Evolutionary conservation across 2,329 filamentous ascomycete species (phyloP).

Genomic region (Diaporthe vexans): DNA sequence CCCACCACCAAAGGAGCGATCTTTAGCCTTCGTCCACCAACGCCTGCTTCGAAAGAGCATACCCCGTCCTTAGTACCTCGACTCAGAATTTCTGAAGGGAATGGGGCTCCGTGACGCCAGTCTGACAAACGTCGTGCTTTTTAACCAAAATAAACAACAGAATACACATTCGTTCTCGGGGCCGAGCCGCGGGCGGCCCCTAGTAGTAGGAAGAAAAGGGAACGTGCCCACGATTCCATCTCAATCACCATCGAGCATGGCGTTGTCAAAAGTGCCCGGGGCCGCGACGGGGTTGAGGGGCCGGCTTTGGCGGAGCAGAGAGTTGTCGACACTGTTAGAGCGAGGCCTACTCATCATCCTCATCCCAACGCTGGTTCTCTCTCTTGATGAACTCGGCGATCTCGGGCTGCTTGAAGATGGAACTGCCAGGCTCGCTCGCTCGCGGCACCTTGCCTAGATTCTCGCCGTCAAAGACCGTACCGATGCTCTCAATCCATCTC

Average conservation of each 20-base stretch:
- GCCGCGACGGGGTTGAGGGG: neutral
- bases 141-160: neutral
- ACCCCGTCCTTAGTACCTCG: neutral
- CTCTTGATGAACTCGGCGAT: slow-evolving; percentile 82
- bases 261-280: neutral
- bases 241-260: neutral
- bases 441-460: slow-evolving; percentile 80
- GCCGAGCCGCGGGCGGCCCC: neutral
- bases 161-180: neutral
- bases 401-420: slow-evolving; percentile 79
- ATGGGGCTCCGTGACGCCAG: neutral
- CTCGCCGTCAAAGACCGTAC: slow-evolving; percentile 89
- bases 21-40: neutral
- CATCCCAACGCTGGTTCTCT: slow-evolving; percentile 86
- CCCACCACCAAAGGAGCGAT: neutral
- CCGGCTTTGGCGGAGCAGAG: neutral
- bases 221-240: neutral
- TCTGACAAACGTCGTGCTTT: slow-evolving; percentile 16
- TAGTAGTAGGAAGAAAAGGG: neutral
- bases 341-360: slow-evolving; percentile 76
- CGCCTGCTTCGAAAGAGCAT: neutral
- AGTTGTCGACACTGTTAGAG: neutral
- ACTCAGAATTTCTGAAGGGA: neutral
- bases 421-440: slow-evolving; percentile 71
- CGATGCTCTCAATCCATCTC: slow-evolving; percentile 92